Percentiles rank a stretch among this genome's conserved stretches.
Evolutionary conservation across 2,329 filamentous ascomycete species (phyloP).

Genomic region (Microascus cirrosus): DNA sequence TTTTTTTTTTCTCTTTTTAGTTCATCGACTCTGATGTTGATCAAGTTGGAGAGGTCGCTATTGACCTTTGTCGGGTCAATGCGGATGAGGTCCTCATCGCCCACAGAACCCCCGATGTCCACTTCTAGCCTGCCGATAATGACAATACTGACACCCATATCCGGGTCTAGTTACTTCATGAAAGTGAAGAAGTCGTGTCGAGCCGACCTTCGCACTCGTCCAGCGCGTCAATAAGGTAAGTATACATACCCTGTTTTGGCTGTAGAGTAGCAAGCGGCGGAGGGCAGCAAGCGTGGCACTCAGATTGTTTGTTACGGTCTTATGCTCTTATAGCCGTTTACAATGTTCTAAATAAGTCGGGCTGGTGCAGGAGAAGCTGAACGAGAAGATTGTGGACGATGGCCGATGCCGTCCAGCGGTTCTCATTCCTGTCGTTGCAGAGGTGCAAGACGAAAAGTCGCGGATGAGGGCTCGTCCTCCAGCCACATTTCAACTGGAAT

Average conservation of each 20-base stretch:
- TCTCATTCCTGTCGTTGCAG: not conserved
- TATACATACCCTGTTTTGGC: not conserved
- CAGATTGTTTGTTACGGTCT: not conserved
- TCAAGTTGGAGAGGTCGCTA: not conserved
- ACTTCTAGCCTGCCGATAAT: not conserved
- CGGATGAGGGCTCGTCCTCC: not conserved
- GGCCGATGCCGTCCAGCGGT: not conserved
- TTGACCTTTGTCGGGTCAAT: not conserved
- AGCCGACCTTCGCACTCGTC: not conserved
- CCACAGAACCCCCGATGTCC: not conserved
- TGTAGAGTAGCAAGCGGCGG: not conserved
- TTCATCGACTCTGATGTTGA: not conserved
- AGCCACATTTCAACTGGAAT: not conserved
- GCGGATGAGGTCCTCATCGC: not conserved
- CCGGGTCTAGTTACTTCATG: not conserved
- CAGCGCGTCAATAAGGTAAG: not conserved
- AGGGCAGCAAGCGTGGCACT: not conserved
- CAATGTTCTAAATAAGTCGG: not conserved
- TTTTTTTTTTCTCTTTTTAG: not conserved
- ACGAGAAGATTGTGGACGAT: not conserved
- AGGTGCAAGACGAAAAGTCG: not conserved
- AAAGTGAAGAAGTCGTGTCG: not conserved
- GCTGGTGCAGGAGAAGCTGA: not conserved
- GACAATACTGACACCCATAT: not conserved
- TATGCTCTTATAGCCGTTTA: not conserved